A percentile compares a stretch with the other conserved stretches of the same genome.
Conservation (phyloP, 176 grass and related monocot genomes). For the Coix lacrymajobi region DNA sequence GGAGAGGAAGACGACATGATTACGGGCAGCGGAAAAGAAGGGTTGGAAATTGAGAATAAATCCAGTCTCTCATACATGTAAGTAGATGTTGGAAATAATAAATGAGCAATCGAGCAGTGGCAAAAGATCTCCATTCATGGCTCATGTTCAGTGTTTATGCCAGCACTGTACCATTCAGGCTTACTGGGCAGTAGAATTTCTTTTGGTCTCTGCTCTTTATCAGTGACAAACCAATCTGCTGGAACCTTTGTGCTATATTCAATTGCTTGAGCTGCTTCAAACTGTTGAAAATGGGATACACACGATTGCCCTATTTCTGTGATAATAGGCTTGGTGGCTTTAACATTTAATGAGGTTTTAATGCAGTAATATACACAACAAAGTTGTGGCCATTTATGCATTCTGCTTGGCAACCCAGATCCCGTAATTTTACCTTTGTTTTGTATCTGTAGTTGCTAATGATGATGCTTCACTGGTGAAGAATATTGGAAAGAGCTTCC, state of each 20-base stretch:
- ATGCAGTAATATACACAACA: not conserved
- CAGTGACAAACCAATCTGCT: not conserved
- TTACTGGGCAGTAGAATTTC: not conserved
- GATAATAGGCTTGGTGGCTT: not conserved
- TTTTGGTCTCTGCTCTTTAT: not conserved
- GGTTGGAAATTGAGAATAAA: no score
- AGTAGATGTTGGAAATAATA: not conserved
- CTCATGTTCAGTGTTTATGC: not conserved
- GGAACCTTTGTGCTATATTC: not conserved
- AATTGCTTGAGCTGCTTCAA: not conserved
- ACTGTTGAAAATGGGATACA: not conserved
- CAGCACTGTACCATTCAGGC: not conserved
- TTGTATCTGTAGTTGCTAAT: slow-evolving; percentile 54
- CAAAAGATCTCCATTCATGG: not conserved
- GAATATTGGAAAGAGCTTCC: slow-evolving; percentile 84
- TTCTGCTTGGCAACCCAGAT: not conserved
- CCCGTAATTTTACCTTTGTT: not conserved
- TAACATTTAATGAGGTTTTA: not conserved
- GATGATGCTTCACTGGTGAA: slow-evolving; percentile 83
- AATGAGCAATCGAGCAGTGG: not conserved
- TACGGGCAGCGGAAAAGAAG: no score
- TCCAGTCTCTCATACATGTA: not conserved
- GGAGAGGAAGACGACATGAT: no score
- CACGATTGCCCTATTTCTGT: not conserved
- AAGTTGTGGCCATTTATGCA: not conserved